A percentile compares a stretch with the other conserved stretches of the same genome.
phyloP scores from a whole-genome alignment of 169 alveolate genomes.

The Eimeria zaria region DNA sequence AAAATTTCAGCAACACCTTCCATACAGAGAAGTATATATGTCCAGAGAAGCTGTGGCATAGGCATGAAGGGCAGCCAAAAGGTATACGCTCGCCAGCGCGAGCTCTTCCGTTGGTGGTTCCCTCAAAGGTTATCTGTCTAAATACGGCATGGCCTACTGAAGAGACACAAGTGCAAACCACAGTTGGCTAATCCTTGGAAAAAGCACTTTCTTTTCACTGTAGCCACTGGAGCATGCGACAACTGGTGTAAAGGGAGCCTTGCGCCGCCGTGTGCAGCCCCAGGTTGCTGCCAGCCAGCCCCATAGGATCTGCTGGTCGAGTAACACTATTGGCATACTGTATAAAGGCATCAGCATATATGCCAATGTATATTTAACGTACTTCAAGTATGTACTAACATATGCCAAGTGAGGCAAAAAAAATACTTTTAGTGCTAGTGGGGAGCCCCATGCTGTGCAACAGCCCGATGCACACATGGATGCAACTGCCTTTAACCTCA shows the following conservation, averaged over 20 bases:
- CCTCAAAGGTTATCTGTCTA: neutral
- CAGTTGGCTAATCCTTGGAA: neutral
- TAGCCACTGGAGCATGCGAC: neutral
- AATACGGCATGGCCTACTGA: neutral
- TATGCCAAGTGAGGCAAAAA: neutral
- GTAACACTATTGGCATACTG: neutral
- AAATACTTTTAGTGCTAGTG: neutral
- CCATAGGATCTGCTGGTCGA: neutral
- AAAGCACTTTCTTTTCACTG: neutral
- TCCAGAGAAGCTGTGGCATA: neutral
- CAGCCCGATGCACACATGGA: neutral
- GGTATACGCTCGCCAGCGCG: neutral
- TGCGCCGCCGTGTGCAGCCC: slow-evolving; percentile 2
- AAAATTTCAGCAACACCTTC: neutral
- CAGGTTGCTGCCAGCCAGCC: slow-evolving; percentile 21
- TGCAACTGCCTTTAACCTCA: neutral
- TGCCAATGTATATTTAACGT: neutral
- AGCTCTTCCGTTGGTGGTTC: neutral
- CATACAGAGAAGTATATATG: neutral
- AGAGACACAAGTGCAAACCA: neutral
- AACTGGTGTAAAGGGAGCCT: neutral
- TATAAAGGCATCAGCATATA: neutral
- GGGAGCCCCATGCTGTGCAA: neutral
- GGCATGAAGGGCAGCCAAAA: neutral
- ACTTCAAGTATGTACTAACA: neutral